These are phyloP conservation scores for Populus pruinosa DNA, from an alignment of 345 rosid genomes.

Conservation along the genomic window DNA sequence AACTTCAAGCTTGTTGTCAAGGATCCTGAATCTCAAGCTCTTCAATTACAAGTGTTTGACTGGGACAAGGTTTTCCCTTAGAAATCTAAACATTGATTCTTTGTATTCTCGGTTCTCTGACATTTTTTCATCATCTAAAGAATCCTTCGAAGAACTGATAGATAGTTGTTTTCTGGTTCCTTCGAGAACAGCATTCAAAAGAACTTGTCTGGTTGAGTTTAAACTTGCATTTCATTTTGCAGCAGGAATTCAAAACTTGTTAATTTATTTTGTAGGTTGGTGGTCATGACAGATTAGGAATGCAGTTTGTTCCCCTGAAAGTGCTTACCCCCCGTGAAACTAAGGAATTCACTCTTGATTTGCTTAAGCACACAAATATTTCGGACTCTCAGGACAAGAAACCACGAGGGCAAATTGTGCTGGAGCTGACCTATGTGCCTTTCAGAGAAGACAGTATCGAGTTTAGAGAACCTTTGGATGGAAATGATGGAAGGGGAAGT, in stretches of 20 bases:
- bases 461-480: slow-evolving; percentile 19
- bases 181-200: neutral
- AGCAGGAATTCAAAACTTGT: neutral
- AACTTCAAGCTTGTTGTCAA: slow-evolving; percentile 62
- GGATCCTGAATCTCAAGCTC: slow-evolving; percentile 61
- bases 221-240: slow-evolving; percentile 4
- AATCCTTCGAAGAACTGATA: neutral
- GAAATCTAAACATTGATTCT: neutral
- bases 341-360: slow-evolving; percentile 50
- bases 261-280: slow-evolving; percentile 48
- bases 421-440: slow-evolving; percentile 62
- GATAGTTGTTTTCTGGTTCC: neutral
- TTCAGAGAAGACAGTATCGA: slow-evolving; percentile 55
- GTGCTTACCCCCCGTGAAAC: slow-evolving; percentile 44
- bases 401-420: slow-evolving; percentile 48
- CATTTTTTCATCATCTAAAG: neutral
- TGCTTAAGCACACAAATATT: slow-evolving; percentile 52
- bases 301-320: slow-evolving; percentile 61
- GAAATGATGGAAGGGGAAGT: slow-evolving; percentile 33
- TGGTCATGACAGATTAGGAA: slow-evolving; percentile 69
- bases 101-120: neutral
- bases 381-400: slow-evolving; percentile 48
- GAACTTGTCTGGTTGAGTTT: neutral
- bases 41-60: slow-evolving; percentile 63
- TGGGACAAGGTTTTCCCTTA: slow-evolving; percentile 67